Evolutionary conservation across 768 basidiomycete species (phyloP), one percentile per base, ranked within the genome.

Genomic region (Asterophora parasitica): DNA sequence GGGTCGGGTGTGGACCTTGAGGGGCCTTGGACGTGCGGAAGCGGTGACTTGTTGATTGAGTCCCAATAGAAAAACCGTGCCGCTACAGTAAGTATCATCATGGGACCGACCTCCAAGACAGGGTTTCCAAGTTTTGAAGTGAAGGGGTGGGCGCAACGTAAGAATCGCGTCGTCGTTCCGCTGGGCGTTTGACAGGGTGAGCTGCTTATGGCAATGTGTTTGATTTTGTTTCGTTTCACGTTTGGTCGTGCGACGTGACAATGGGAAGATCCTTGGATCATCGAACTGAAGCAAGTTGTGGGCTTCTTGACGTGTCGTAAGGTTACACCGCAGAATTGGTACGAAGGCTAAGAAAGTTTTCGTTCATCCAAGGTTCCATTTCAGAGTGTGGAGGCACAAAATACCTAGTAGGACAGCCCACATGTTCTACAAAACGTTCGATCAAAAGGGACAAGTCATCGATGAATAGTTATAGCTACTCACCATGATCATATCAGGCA

Each of bases 21-120:
- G 37, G 47, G 38, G 2, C 40, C 34, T 38, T 33, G 50, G 49
- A 51, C 46, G 48, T 49, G 30, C 19, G 32, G 12, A 36, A n/a
- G n/a, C n/a, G n/a, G 47, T 51, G 50, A 55, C 47, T 39, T 44
- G 28, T 44, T 48, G 42, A 43, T 31, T 17, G 41, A 43, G 41
- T 15, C 32, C 15, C 4, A 45, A 42, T 39, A 30, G 44, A 23
- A 43, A n/a, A 48, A 30, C 15, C 1, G 37, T 19, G 47, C 51
- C 41, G 48, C 39, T 26, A n/a, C 23, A 46, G 28, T 26, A 48
- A 49, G 33, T 37, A 42, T 12, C 8, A 51, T 54, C 49, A 54
- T 46, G 48, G 43, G 49, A 35, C 48, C 54, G 38, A 28, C 13
- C 42, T 41, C 47, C 54, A 52, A 47, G 50, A 28, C 40, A 52